Conservation (phyloP, 2,329 filamentous ascomycete genomes). For the Thermomyces lanuginosus region DNA sequence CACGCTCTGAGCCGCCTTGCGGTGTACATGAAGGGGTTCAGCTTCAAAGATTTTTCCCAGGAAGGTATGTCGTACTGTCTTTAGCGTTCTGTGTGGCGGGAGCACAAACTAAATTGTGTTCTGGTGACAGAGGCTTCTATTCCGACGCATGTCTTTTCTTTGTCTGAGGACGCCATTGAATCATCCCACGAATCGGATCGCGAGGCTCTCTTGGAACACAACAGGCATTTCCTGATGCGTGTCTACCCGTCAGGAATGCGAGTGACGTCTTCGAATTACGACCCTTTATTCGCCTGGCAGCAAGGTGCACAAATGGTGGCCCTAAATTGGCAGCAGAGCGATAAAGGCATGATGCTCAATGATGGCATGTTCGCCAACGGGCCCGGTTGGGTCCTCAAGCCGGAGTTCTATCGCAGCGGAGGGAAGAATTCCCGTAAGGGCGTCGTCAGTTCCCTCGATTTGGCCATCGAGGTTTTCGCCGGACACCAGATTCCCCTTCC, state of each 20-base stretch:
- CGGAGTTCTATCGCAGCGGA: conserved; percentile 47
- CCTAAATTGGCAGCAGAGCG: conserved; percentile 82
- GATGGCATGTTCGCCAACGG: conserved; percentile 77
- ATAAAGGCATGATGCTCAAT: conserved; percentile 92
- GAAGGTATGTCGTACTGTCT: conserved; percentile 35
- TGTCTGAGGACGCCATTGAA: conserved; percentile 48
- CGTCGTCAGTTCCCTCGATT: conserved; percentile 42
- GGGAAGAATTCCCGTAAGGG: conserved; percentile 15
- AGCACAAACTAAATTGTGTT: conserved; percentile 1
- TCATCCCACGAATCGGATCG: conserved; percentile 42
- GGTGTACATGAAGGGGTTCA: conserved; percentile 73
- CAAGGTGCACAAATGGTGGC: conserved; percentile 82
- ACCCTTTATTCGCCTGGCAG: conserved; percentile 72
- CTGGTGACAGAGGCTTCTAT: conserved; percentile 28
- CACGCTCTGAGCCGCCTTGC: conserved; percentile 57
- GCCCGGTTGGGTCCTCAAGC: conserved; percentile 73
- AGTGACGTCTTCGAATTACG: conserved; percentile 70
- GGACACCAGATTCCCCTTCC: conserved; percentile 61
- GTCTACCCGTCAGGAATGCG: conserved; percentile 73
- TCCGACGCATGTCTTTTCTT: conserved; percentile 47
- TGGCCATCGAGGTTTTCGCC: conserved; percentile 58
- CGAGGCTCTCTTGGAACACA: conserved; percentile 61
- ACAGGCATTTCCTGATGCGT: conserved; percentile 66
- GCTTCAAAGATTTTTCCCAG: conserved; percentile 56
- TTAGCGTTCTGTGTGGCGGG: not conserved